A percentile compares a stretch with the other conserved stretches of the same genome.
phyloP scores from a whole-genome alignment of 1,284 basidiomycete genomes.

The Trichosporon sp. region DNA sequence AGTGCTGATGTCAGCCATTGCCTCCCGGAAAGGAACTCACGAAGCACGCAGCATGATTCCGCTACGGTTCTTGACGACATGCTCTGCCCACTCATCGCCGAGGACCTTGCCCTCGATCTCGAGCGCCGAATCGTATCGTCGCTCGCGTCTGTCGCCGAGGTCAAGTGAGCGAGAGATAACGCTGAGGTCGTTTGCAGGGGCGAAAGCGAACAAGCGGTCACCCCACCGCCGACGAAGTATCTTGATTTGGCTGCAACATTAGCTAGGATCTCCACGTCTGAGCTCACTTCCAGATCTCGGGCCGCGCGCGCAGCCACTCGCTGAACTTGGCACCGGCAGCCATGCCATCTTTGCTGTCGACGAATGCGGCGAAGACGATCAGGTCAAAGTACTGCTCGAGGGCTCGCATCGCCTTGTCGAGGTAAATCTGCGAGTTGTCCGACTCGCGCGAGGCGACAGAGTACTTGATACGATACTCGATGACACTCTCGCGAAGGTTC shows the following conservation, averaged over 20 bases:
- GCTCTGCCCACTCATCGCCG: conserved; percentile 89
- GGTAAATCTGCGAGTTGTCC: conserved; percentile 47
- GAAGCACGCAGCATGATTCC: conserved; percentile 87
- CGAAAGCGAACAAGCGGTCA: conserved; percentile 75
- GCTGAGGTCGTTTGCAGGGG: conserved; percentile 80
- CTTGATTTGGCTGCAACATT: conserved; percentile 64
- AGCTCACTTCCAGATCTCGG: conserved; percentile 88
- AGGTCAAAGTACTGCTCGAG: conserved; percentile 76
- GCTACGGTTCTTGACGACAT: conserved; percentile 86
- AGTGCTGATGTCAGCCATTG: conserved; percentile 9
- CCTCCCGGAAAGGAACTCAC: conserved; percentile 50
- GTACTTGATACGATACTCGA: conserved; percentile 75
- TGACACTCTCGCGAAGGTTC: conserved; percentile 82
- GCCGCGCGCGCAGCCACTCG: conserved; percentile 78
- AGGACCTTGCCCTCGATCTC: conserved; percentile 71
- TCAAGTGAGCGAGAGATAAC: conserved; percentile 42
- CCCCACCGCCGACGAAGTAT: conserved; percentile 73
- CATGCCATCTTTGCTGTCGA: conserved; percentile 62
- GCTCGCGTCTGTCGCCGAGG: conserved; percentile 19
- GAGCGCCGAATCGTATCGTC: conserved; percentile 58
- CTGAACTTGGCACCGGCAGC: conserved; percentile 69
- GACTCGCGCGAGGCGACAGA: conserved; percentile 72
- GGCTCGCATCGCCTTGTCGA: conserved; percentile 50
- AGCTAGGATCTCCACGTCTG: conserved; percentile 5
- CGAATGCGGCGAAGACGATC: conserved; percentile 87